These are phyloP conservation scores for Tetrahymena malaccensis DNA, from an alignment of 73 alveolate genomes.

Conservation along the genomic window DNA sequence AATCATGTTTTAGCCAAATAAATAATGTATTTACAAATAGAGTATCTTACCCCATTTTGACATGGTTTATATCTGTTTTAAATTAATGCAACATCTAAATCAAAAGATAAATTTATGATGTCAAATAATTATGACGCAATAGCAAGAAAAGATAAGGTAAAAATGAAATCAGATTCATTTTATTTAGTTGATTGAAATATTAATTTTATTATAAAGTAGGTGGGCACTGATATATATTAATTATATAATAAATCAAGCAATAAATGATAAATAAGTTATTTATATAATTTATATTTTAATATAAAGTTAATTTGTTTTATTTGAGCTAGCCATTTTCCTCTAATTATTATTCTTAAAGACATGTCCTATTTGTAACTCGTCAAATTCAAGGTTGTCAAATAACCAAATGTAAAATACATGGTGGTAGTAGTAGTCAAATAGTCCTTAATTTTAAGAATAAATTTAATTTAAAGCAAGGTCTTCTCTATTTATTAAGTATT, in stretches of 20 bases:
- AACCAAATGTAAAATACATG: background rate
- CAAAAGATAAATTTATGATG: background rate
- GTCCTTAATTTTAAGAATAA: background rate
- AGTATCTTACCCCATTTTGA: background rate
- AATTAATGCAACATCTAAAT: background rate
- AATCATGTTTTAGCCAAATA: background rate
- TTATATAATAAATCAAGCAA: too few species aligned
- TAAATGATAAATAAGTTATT: too few species aligned
- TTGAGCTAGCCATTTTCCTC: background rate
- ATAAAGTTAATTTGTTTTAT: background rate
- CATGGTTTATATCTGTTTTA: too few species aligned
- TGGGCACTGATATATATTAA: background rate
- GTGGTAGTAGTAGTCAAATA: background rate
- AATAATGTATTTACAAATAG: background rate
- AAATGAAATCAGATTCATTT: too few species aligned
- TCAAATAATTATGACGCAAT: background rate
- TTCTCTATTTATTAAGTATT: background rate
- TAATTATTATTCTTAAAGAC: background rate
- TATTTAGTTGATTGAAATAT: too few species aligned
- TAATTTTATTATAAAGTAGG: background rate
- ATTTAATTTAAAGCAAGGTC: background rate
- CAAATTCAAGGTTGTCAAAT: too few species aligned
- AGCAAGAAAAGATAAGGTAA: background rate
- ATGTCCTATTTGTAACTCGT: background rate
- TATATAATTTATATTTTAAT: too few species aligned